Conservation (phyloP, 257 asterid genomes). For the Primulina huaijiensis region DNA sequence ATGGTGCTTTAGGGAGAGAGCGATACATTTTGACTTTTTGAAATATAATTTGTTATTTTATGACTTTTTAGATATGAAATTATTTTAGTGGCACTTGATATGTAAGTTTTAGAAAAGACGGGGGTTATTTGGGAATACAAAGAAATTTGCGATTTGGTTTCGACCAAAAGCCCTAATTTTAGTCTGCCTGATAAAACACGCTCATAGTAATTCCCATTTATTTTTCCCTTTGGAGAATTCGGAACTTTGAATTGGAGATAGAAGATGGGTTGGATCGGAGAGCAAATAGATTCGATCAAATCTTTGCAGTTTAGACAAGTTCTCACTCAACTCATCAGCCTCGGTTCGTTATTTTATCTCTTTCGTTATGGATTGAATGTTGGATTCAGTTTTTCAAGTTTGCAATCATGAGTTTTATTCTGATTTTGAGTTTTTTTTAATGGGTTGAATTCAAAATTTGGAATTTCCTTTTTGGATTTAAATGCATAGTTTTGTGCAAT, state of each 20-base stretch:
- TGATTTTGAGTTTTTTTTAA: neutral
- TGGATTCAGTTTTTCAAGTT: constrained; percentile 1
- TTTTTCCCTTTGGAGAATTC: neutral
- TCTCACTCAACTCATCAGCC: constrained; percentile 75
- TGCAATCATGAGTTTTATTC: neutral
- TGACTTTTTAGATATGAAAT: too few relatives aligned
- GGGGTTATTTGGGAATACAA: too few relatives aligned
- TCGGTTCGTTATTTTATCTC: constrained; percentile 47
- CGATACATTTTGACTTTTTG: too few relatives aligned
- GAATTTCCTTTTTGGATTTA: too few relatives aligned
- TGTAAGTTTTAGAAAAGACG: too few relatives aligned
- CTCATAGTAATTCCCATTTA: neutral
- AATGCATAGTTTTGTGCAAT: too few relatives aligned
- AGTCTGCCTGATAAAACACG: neutral
- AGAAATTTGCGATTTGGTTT: neutral
- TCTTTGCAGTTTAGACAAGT: constrained; percentile 82
- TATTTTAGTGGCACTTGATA: too few relatives aligned
- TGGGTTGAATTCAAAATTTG: too few relatives aligned
- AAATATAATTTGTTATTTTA: too few relatives aligned
- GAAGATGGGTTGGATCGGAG: constrained; percentile 92
- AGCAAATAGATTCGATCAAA: constrained; percentile 87
- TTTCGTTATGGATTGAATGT: neutral
- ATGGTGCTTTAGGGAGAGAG: too few relatives aligned
- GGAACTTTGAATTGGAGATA: constrained; percentile 5
- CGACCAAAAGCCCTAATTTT: neutral